Conservation (phyloP, 495 filamentous ascomycete species). For the Penicillium crystallinum region DNA sequence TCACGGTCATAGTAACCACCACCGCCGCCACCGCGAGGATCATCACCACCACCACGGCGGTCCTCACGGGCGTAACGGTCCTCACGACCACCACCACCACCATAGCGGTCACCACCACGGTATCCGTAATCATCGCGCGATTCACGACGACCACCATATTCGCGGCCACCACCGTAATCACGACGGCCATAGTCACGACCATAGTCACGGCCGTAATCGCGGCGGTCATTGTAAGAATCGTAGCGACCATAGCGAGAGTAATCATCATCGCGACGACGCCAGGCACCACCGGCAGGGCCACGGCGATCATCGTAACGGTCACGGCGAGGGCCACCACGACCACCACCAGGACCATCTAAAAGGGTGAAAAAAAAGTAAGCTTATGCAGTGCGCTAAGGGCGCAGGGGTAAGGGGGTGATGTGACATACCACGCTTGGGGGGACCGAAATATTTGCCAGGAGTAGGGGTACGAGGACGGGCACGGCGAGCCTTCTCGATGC, state of each 20-base stretch:
- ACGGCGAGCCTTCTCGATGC: slow-evolving; percentile 98
- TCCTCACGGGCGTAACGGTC: slow-evolving; percentile 66
- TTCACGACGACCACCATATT: slow-evolving; percentile 48
- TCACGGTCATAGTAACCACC: slow-evolving; percentile 45
- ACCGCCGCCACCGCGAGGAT: slow-evolving; percentile 32
- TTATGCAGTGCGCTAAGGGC: slow-evolving; percentile 15
- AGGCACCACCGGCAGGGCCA: slow-evolving; percentile 47
- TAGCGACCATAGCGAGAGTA: slow-evolving; percentile 56
- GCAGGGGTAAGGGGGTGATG: neutral
- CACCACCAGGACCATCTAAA: slow-evolving; percentile 45
- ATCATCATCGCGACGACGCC: slow-evolving; percentile 41
- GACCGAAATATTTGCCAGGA: slow-evolving; percentile 98
- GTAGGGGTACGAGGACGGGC: slow-evolving; percentile 92
- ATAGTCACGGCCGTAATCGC: slow-evolving; percentile 50
- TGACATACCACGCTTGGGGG: slow-evolving; percentile 88
- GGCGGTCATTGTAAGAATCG: slow-evolving; percentile 54
- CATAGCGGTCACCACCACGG: slow-evolving; percentile 41
- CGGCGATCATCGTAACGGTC: slow-evolving; percentile 55
- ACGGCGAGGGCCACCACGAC: slow-evolving; percentile 24
- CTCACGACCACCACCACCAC: slow-evolving; percentile 48
- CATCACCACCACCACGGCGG: slow-evolving; percentile 43
- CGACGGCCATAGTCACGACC: slow-evolving; percentile 37
- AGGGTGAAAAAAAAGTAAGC: slow-evolving; percentile 4
- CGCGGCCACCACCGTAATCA: slow-evolving; percentile 43
- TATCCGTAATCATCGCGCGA: slow-evolving; percentile 52